These are phyloP conservation scores for Allomyces macrogynus DNA, from an alignment of 192 early-diverging fungal genomes.

Conservation along the genomic window DNA sequence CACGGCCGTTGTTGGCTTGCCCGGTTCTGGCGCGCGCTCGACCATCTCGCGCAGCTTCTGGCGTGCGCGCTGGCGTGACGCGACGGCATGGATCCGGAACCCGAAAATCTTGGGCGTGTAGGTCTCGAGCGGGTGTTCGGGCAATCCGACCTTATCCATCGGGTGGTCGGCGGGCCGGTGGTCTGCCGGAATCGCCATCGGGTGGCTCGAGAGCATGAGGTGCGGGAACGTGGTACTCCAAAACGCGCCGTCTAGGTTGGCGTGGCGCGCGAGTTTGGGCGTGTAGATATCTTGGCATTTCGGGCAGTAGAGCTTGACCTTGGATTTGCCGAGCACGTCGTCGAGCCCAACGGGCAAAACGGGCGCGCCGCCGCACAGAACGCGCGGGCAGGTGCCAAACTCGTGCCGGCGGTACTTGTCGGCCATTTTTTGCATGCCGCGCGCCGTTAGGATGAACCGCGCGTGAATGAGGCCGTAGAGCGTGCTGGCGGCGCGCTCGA, in stretches of 20 bases:
- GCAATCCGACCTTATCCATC: too few relatives aligned
- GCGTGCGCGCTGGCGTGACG: constrained; percentile 78
- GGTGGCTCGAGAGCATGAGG: constrained; percentile 83
- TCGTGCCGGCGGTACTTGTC: constrained; percentile 88
- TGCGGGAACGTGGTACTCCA: constrained; percentile 94
- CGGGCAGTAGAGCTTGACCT: constrained; percentile 88
- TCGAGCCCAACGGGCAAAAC: constrained; percentile 75
- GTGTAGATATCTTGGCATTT: constrained; percentile 93
- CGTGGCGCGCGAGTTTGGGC: constrained; percentile 70
- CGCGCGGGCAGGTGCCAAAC: constrained; percentile 91
- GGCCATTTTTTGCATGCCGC: constrained; percentile 84
- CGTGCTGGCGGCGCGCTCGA: constrained; percentile 74
- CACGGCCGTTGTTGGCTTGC: too few relatives aligned
- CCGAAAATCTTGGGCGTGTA: constrained; percentile 97
- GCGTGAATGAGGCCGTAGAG: constrained; percentile 98
- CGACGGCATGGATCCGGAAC: constrained; percentile 75
- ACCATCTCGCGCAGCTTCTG: constrained; percentile 46
- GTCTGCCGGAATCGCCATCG: constrained; percentile 13
- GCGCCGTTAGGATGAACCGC: constrained; percentile 77
- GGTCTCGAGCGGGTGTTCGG: constrained; percentile 38
- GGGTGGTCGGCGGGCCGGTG: not conserved
- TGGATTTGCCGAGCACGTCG: constrained; percentile 62
- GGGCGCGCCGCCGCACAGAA: constrained; percentile 73
- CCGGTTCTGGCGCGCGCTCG: too few relatives aligned
- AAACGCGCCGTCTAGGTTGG: constrained; percentile 79